These are phyloP conservation scores for Carex sylvatica DNA, from an alignment of 202 grass and related monocot species.

Conservation along the genomic window DNA sequence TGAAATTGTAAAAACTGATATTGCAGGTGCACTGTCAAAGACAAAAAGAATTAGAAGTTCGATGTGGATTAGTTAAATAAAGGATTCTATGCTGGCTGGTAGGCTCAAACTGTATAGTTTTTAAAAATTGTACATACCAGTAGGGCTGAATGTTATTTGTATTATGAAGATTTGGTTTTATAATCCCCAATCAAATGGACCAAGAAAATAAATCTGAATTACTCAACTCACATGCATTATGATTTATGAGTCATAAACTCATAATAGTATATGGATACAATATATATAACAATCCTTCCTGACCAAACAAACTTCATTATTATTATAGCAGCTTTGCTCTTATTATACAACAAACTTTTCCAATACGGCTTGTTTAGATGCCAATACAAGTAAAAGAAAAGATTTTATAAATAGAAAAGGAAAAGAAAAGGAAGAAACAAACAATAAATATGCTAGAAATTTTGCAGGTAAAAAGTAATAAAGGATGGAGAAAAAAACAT, in stretches of 20 bases:
- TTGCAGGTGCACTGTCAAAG: constrained; percentile 25
- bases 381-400: neutral
- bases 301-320: neutral
- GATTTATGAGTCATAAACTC: neutral
- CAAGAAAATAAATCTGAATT: constrained; percentile 3
- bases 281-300: neutral
- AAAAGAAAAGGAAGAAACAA: neutral
- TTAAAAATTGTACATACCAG: neutral
- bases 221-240: neutral
- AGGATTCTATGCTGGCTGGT: neutral
- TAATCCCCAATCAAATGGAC: neutral
- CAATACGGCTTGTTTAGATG: neutral
- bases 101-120: neutral
- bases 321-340: neutral
- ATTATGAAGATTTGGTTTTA: neutral
- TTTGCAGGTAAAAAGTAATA: neutral
- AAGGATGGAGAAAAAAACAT: neutral
- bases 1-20: neutral
- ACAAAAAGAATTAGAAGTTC: neutral
- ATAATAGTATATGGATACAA: neutral
- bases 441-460: neutral
- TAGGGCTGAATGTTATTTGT: neutral
- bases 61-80: neutral
- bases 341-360: neutral
- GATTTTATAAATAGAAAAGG: neutral